Base-by-base conservation (phyloP, 805 yeast species). In the Ogataea populi-albae region DNA sequence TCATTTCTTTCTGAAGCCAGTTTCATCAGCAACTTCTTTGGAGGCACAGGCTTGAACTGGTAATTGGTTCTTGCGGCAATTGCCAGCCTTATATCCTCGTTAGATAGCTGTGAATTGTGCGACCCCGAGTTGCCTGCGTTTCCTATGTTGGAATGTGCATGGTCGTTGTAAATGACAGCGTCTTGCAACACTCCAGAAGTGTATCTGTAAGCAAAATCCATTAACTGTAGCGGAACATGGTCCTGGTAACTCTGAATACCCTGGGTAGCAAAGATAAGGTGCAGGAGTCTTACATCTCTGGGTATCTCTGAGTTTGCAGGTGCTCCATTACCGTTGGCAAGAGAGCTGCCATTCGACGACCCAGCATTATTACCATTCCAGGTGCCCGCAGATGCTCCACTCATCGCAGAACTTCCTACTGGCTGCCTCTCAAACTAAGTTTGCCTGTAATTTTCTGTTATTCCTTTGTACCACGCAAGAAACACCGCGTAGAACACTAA, bases 141-240 rank as follows among this genome's bases (percentile, higher is more conserved):
- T 2, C 58, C 49, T n/a, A 55, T 47, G 16, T 49, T 52, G 5
- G 61, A 64, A 40, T 57, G 77, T 9, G 86, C 79, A 52, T 93
- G 95, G 57, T 93, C 98, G 43, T 79, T 82, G 61, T 89, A 93
- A 2, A 84, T 69, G 35, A 86, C 73, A 0, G 98, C 97, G 59
- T 94, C 98, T 52, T 84, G 85, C 40, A 94, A 64, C 3, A 93
- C 83, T 4, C 88, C 81, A 17, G 82, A 71, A 4, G 98, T 87
- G 68, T 93, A 93, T 44, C 82, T 62, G 62, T 86, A 82, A 10
- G 98, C 98, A 66, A 93, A 93, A 59, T 93, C 98, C 95, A 94
- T 87, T 39, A 93, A 69, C 59, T 93, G 98, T 17, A 94, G 61
- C 1, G 98, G 96, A 3, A 93, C 98, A 39, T 88, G 95, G 55